Base-by-base conservation (phyloP, 768 basidiomycete genomes). In the Leccinum subtestaceum region DNA sequence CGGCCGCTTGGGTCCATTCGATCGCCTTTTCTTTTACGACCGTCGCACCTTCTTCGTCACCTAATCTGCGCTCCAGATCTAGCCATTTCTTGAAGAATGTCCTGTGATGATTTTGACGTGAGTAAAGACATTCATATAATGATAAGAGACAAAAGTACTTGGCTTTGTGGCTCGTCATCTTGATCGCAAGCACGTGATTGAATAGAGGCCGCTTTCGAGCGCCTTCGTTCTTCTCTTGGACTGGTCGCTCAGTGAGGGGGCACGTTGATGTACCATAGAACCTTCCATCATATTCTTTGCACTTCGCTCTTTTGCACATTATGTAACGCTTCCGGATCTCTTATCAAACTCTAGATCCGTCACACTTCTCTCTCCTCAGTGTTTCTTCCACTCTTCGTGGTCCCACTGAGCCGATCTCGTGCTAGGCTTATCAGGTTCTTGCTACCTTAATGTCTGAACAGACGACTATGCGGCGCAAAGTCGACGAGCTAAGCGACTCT, bases 41-140 rank as follows among this genome's bases (percentile, higher is more conserved):
- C 31, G 83, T 81, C 27, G 84, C 87, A 19, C 95, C 94, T 46
- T 88, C 87, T 59, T 90, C 92, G 65, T 97, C 92, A 4, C 96
- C 97, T 59, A 95, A 75, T 64, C 85, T 83, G 64, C 84, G 85
- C 73, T 98, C 97, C 40, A 97, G 74, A 59, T 87, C 87, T 32
- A 98, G 79, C 93, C 95, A 97, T 73, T 98, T 98, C 76, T 99
- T 99, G 84, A 99, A 98, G 74, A 98, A 88, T 29, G 88, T 84
- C 75, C 93, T 95, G 29, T 58, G 23, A 58, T 53, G 59, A 57
- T 64, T 64, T 9, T 11, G 11, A 63, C 55, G 32, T 65, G 55
- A 66, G 60, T 31, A 25, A n/a, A 13, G 15, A 57, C 21, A 19
- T 17, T 21, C 2, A 19, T 32, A n/a, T 7, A 21, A 6, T n/a